These are phyloP conservation scores for Aspergillus saccharolyticus DNA, from an alignment of 495 filamentous ascomycete species.

Conservation along the genomic window DNA sequence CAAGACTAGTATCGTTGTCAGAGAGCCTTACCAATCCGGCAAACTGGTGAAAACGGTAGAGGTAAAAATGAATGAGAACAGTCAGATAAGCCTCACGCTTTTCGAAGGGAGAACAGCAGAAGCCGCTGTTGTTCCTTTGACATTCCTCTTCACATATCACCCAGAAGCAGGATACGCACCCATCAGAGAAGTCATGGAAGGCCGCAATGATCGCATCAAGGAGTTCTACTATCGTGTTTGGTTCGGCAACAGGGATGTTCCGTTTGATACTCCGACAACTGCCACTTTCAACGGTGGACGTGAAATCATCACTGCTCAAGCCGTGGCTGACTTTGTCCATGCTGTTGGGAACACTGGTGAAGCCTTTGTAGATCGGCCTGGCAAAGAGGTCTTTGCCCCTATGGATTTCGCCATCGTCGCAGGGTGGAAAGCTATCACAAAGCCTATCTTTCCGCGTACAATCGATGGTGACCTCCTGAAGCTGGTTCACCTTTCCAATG, in stretches of 20 bases:
- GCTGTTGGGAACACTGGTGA: constrained; percentile 97
- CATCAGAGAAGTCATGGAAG: constrained; percentile 91
- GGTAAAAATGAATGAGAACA: constrained; percentile 65
- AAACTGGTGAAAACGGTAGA: constrained; percentile 81
- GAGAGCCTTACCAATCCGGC: constrained; percentile 57
- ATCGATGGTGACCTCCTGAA: constrained; percentile 94
- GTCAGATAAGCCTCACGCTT: constrained; percentile 78
- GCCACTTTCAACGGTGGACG: constrained; percentile 84
- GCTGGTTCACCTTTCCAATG: constrained; percentile 92
- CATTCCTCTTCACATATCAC: constrained; percentile 83
- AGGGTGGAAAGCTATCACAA: constrained; percentile 98
- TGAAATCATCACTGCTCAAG: constrained; percentile 78
- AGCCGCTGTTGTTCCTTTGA: constrained; percentile 69
- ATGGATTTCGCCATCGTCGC: constrained; percentile 99
- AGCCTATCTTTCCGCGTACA: constrained; percentile 91
- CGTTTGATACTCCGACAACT: constrained; percentile 78
- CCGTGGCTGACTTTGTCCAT: constrained; percentile 96
- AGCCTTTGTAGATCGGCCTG: constrained; percentile 95
- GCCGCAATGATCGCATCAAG: constrained; percentile 92
- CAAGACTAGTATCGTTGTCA: constrained; percentile 76
- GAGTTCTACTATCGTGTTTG: constrained; percentile 93
- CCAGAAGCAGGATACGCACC: constrained; percentile 93
- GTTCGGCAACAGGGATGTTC: constrained; percentile 83
- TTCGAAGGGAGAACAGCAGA: constrained; percentile 85
- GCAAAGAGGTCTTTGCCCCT: constrained; percentile 89